Conservation (phyloP, 2,329 filamentous ascomycete species). For the Fusarium austroafricanum region DNA sequence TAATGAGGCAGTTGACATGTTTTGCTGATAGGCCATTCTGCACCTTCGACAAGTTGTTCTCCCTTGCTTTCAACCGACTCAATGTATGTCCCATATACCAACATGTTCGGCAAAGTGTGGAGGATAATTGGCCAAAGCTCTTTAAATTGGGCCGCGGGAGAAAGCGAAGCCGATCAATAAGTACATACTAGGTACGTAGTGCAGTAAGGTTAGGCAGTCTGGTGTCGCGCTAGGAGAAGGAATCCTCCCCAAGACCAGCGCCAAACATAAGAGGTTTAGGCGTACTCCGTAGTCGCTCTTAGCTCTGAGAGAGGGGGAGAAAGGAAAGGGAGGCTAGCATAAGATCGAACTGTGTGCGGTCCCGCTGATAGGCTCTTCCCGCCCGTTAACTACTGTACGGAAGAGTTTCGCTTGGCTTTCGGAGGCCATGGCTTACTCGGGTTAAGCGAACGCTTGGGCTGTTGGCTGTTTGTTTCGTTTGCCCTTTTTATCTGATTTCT, state of each 20-base stretch:
- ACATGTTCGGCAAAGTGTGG: slow-evolving; percentile 16
- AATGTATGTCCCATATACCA: neutral
- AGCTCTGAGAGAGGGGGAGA: neutral
- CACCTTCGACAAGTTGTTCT: neutral
- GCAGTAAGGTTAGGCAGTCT: too few relatives aligned
- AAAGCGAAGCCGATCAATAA: slow-evolving; percentile 26
- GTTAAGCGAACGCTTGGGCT: slow-evolving; percentile 31
- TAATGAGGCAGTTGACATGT: neutral
- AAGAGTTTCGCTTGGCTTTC: neutral
- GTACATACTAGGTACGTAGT: too few relatives aligned
- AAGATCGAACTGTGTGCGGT: slow-evolving; percentile 36
- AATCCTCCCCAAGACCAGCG: slow-evolving; percentile 23
- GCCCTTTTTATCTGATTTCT: slow-evolving; percentile 4
- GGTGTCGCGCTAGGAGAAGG: slow-evolving; percentile 22
- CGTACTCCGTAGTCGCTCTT: neutral
- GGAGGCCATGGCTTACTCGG: slow-evolving; percentile 25
- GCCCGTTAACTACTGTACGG: slow-evolving; percentile 27
- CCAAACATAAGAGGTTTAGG: slow-evolving; percentile 31
- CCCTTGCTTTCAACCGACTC: neutral
- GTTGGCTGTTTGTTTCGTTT: slow-evolving; percentile 29
- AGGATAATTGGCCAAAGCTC: slow-evolving; percentile 6
- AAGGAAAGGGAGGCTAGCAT: slow-evolving; percentile 14
- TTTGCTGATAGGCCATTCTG: neutral
- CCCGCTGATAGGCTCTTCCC: slow-evolving; percentile 42
- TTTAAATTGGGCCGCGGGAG: slow-evolving; percentile 18